Evolutionary conservation across 768 basidiomycete genomes (phyloP).

Genomic region (Crassisporium funariophilum): DNA sequence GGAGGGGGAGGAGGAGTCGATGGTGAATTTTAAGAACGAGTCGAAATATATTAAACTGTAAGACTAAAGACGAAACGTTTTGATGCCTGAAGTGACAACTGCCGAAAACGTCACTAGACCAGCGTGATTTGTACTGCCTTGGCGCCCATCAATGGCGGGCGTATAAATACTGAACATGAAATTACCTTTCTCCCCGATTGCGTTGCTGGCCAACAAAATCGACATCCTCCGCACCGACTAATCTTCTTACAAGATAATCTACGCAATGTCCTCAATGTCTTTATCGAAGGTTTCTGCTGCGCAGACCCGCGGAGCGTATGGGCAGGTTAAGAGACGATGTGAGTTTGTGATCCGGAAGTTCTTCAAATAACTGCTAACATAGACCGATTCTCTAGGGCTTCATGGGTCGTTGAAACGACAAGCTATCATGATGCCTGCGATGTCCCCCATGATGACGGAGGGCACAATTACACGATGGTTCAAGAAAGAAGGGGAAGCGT

Average conservation of each 20-base stretch:
- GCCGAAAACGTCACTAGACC: too few relatives aligned
- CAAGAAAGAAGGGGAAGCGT: slow-evolving; percentile 74
- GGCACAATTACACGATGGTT: slow-evolving; percentile 82
- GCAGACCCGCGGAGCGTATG: slow-evolving; percentile 23
- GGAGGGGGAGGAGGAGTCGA: too few relatives aligned
- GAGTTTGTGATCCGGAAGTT: slow-evolving; percentile 7
- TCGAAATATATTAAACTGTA: too few relatives aligned
- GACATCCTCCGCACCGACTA: too few relatives aligned
- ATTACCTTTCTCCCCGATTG: not conserved
- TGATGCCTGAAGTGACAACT: too few relatives aligned
- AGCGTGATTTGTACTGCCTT: too few relatives aligned
- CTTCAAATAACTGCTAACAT: not conserved
- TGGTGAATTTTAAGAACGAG: too few relatives aligned
- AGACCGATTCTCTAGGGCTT: slow-evolving; percentile 26
- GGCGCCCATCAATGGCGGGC: too few relatives aligned
- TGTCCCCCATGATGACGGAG: slow-evolving; percentile 90
- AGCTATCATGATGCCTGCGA: slow-evolving; percentile 72
- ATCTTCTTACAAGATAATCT: slow-evolving; percentile 12
- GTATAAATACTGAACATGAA: too few relatives aligned
- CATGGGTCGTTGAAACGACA: slow-evolving; percentile 36
- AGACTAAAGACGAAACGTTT: too few relatives aligned
- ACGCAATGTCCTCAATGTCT: slow-evolving; percentile 23
- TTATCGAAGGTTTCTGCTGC: slow-evolving; percentile 25
- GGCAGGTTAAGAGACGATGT: slow-evolving; percentile 30
- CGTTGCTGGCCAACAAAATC: slow-evolving; percentile 32